Evolutionary conservation across 2,329 filamentous ascomycete species (phyloP), one percentile per base, ranked within the genome.

Genomic region (Ophiostoma tasmaniense): DNA sequence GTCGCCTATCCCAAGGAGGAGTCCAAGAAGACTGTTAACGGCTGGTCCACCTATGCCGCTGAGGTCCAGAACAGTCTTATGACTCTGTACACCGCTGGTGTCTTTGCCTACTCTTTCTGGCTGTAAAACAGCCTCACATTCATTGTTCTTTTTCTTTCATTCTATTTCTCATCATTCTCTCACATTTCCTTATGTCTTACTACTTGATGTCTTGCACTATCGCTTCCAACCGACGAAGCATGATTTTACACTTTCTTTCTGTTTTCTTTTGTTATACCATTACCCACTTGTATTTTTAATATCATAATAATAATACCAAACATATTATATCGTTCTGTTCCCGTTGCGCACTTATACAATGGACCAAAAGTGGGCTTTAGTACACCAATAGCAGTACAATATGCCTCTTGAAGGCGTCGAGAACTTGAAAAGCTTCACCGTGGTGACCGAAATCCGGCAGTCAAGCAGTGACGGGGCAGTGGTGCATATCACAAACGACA

Each of bases 41-140:
- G 50, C 45, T 81, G 80, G 39, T 81, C 83, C 75, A 83, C 83
- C 3, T 82, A 82, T 17, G 25, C 20, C 80, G 85, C 85, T 74
- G 85, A 87, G 76, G 72, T 85, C 64, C 82, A 86, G 76, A 82
- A 85, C 74, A 83, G 80, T 2, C 69, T 81, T 1, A 80, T 83
- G 3, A 85, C 84, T 0, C 71, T 77, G 1, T 86, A 81, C 73
- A 87, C 84, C 0, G 75, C 77, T n/a, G 35, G 33, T 66, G 33
- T 64, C 14, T 64, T 64, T 37, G 61, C 37, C 33, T 35, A 35
- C 30, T 64, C 61, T 7, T 64, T 64, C 61, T 37, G 30, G 61
- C 61, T 37, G 14, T 5, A 61, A 11, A 5, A 55, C 50, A 33
- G 33, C 33, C 33, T 33, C 20, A 17, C 42, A 20, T 2, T n/a